phyloP scores from a whole-genome alignment of 169 alveolate genomes.

The Cryptosporidium tyzzeri region DNA sequence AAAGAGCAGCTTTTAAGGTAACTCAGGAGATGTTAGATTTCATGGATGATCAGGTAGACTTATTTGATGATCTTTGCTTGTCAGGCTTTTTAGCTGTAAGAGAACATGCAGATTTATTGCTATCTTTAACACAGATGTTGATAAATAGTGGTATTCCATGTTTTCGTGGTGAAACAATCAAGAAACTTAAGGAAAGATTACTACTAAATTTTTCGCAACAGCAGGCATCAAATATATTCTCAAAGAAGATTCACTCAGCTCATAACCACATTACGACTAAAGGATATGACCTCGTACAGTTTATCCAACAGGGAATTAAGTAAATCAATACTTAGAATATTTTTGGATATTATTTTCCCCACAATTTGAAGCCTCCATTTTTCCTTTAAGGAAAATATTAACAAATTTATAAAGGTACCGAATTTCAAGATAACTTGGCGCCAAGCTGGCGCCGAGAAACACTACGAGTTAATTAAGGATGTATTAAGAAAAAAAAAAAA shows the following conservation, averaged over 20 bases:
- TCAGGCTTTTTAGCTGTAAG: constrained; percentile 92
- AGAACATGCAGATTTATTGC: constrained; percentile 88
- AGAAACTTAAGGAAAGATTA: constrained; percentile 83
- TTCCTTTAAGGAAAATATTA: neutral
- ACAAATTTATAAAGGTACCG: neutral
- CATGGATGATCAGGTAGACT: constrained; percentile 88
- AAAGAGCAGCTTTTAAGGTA: constrained; percentile 95
- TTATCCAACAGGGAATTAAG: constrained; percentile 86
- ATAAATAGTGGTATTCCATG: constrained; percentile 93
- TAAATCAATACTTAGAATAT: neutral
- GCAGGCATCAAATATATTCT: constrained; percentile 83
- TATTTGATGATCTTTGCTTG: constrained; percentile 87
- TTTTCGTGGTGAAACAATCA: constrained; percentile 91
- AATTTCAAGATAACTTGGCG: constrained; percentile 25
- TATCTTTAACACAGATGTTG: constrained; percentile 88
- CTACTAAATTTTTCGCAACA: constrained; percentile 80
- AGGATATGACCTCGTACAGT: constrained; percentile 86
- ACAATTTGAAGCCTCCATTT: no score
- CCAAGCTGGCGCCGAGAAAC: neutral
- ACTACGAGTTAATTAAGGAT: constrained; percentile 16
- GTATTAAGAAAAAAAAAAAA: neutral
- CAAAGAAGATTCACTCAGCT: constrained; percentile 81
- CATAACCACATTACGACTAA: constrained; percentile 83
- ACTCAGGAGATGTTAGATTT: constrained; percentile 96
- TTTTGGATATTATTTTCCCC: neutral